A percentile compares a stretch with the other conserved stretches of the same genome.
Evolutionary conservation across 148 eudicot genomes (phyloP).

Genomic region (Cornus kousa): DNA sequence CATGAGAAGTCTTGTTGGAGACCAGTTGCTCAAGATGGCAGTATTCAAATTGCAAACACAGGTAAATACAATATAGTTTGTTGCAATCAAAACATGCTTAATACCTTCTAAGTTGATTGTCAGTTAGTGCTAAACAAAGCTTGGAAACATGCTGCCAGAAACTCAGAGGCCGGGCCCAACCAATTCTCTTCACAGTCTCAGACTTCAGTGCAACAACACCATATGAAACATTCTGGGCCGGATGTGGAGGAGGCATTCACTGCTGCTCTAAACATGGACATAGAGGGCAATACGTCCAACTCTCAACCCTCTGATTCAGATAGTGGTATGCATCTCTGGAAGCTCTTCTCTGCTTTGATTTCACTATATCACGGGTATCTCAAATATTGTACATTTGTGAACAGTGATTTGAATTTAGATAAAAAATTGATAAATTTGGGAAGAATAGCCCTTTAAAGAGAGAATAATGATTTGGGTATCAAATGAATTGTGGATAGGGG

Average conservation of each 20-base stretch:
- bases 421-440: too few species aligned
- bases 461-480: too few species aligned
- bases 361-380: too few species aligned
- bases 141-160: slow-evolving; percentile 31
- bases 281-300: slow-evolving; percentile 57
- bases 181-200: slow-evolving; percentile 43
- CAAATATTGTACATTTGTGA: too few species aligned
- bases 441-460: too few species aligned
- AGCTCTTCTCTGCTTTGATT: background rate
- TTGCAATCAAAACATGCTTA: background rate
- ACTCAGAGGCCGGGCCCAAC: slow-evolving; percentile 36
- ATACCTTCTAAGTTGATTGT: slow-evolving; percentile 7
- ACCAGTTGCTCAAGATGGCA: too few species aligned
- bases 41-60: too few species aligned
- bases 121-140: slow-evolving; percentile 10
- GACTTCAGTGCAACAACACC: slow-evolving; percentile 41
- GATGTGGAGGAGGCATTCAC: slow-evolving; percentile 95
- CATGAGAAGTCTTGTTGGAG: too few species aligned
- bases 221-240: slow-evolving; percentile 74
- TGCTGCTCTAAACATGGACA: slow-evolving; percentile 85
- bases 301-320: slow-evolving; percentile 53
- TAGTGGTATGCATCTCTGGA: slow-evolving; percentile 37
- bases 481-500: too few species aligned
- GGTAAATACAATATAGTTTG: slow-evolving; percentile 32
- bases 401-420: too few species aligned